Evolutionary conservation across 805 yeast species (phyloP).

Genomic region (Yamadazyma sp.): DNA sequence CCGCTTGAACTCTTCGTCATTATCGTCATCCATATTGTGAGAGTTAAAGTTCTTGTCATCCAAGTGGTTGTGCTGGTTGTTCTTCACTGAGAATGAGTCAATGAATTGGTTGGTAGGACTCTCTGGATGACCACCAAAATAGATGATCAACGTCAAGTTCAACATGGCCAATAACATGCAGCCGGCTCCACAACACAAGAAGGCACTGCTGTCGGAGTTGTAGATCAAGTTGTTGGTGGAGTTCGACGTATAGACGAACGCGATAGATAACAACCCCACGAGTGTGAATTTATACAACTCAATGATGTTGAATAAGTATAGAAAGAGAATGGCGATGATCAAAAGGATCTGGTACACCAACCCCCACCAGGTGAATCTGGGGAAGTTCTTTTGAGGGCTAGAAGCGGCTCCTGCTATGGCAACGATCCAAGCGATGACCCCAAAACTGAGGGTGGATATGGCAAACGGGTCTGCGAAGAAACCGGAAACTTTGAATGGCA

Average conservation of each 20-base stretch:
- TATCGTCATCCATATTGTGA: conserved; percentile 21
- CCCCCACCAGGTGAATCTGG: conserved; percentile 97
- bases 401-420: conserved; percentile 83
- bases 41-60: conserved; percentile 19
- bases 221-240: conserved; percentile 80
- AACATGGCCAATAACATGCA: conserved; percentile 78
- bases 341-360: conserved; percentile 72
- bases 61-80: conserved; percentile 39
- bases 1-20: conserved; percentile 28
- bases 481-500: conserved; percentile 46
- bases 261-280: conserved; percentile 61
- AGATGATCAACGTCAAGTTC: conserved; percentile 81
- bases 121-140: conserved; percentile 87
- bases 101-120: conserved; percentile 84
- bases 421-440: conserved; percentile 78
- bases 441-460: conserved; percentile 72
- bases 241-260: conserved; percentile 82
- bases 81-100: conserved; percentile 72
- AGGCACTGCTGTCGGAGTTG: conserved; percentile 51
- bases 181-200: conserved; percentile 92
- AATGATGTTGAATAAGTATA: conserved; percentile 60
- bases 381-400: conserved; percentile 45
- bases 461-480: conserved; percentile 86
- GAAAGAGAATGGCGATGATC: conserved; percentile 48
- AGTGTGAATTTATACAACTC: conserved; percentile 66